Evolutionary conservation across 2,329 filamentous ascomycete species (phyloP).

Genomic region (Botryosphaeria dothidea): DNA sequence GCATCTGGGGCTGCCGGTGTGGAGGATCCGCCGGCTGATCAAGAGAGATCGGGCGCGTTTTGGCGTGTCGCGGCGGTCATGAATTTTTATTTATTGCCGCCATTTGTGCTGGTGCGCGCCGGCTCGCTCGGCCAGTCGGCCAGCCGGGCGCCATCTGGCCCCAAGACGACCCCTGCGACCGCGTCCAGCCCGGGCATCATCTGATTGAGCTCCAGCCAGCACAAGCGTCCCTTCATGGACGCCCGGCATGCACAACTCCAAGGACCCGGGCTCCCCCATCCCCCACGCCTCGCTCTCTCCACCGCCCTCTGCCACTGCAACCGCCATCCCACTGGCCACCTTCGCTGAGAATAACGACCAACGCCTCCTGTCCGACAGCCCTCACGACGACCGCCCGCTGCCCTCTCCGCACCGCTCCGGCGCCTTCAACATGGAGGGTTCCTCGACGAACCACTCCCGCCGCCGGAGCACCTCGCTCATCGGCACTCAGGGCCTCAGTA

Average conservation of each 20-base stretch:
- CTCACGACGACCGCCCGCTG: conserved; percentile 10
- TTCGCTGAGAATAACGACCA: background rate
- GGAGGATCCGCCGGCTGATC: conserved; percentile 14
- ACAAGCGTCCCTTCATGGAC: conserved; percentile 9
- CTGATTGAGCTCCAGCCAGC: background rate
- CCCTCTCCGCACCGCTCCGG: conserved; percentile 12
- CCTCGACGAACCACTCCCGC: conserved; percentile 17
- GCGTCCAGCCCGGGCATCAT: background rate
- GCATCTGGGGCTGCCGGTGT: background rate
- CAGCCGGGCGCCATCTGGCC: background rate
- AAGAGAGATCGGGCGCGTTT: background rate
- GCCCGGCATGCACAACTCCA: conserved; percentile 11
- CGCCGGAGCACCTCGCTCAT: conserved; percentile 18
- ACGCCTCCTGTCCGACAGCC: background rate
- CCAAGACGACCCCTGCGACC: background rate
- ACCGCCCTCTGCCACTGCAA: conserved; percentile 11
- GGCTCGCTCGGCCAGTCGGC: background rate
- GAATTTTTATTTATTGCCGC: background rate
- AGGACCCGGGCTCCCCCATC: conserved; percentile 7
- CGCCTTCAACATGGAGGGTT: conserved; percentile 17
- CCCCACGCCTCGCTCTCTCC: background rate
- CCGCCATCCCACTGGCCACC: conserved; percentile 17
- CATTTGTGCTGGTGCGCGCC: background rate
- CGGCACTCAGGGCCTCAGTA: background rate
- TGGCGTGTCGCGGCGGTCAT: background rate